Conservation (phyloP, 768 basidiomycete species). For the Galerina sulciceps region DNA sequence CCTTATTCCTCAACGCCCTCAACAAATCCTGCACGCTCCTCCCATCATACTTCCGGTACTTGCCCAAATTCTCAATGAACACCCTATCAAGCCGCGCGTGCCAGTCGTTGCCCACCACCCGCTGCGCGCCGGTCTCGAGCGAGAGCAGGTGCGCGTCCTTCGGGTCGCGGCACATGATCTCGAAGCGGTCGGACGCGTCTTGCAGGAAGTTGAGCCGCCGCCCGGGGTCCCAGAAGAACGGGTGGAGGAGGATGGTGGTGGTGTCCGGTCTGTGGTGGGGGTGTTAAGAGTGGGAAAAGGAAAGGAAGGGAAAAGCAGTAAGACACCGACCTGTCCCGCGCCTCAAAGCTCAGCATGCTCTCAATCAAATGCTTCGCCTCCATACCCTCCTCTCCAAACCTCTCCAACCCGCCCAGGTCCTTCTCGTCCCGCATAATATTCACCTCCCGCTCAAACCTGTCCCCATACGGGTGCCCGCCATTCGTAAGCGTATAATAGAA, state of each 20-base stretch:
- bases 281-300: constrained; percentile 1
- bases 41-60: constrained; percentile 97
- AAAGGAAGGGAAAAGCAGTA: not conserved
- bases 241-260: constrained; percentile 84
- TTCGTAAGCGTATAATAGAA: constrained; percentile 92
- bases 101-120: constrained; percentile 93
- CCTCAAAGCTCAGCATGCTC: constrained; percentile 79
- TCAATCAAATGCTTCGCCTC: constrained; percentile 85
- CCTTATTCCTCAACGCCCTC: constrained; percentile 94
- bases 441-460: constrained; percentile 89
- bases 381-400: constrained; percentile 91
- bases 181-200: constrained; percentile 96
- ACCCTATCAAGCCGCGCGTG: constrained; percentile 81
- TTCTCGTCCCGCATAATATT: constrained; percentile 90
- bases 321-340: constrained; percentile 66
- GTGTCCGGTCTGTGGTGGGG: constrained; percentile 75
- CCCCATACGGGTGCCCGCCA: constrained; percentile 93
- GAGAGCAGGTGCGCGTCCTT: constrained; percentile 74
- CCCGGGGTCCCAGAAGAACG: constrained; percentile 94
- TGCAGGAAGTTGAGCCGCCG: constrained; percentile 92
- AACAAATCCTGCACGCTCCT: constrained; percentile 89
- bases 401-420: constrained; percentile 68
- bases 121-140: constrained; percentile 71
- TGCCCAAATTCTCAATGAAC: constrained; percentile 94
- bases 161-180: constrained; percentile 95